Evolutionary conservation across 176 grass and related monocot species (phyloP).

Genomic region (Puya raimondii): DNA sequence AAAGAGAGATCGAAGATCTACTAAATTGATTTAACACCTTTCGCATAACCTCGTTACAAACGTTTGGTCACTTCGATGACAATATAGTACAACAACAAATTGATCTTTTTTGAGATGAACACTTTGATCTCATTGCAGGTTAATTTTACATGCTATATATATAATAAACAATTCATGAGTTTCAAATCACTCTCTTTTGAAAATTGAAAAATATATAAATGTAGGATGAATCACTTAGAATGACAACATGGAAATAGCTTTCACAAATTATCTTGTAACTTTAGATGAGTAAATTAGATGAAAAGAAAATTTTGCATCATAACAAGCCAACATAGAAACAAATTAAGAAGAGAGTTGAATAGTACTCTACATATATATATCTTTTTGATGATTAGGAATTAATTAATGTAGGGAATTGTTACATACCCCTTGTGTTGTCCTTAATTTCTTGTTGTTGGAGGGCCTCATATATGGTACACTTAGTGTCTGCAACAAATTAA

Average conservation of each 20-base stretch:
- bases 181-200: no score
- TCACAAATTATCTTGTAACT: background rate
- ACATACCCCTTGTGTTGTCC: constrained; percentile 46
- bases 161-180: no score
- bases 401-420: background rate
- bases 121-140: no score
- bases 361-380: background rate
- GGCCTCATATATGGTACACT: constrained; percentile 80
- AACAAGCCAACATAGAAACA: background rate
- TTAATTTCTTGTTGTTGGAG: constrained; percentile 60
- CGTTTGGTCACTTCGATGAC: no score
- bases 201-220: no score
- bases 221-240: background rate
- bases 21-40: no score
- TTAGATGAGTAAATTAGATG: background rate
- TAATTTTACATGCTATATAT: no score
- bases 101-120: no score
- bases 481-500: constrained; percentile 46
- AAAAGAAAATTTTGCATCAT: background rate
- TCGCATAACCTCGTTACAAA: no score
- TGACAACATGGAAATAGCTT: background rate
- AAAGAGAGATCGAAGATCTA: no score
- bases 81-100: no score
- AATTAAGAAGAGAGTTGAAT: background rate
- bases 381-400: background rate